Conservation (phyloP, 2,329 filamentous ascomycete species). For the Lojkania enalia region DNA sequence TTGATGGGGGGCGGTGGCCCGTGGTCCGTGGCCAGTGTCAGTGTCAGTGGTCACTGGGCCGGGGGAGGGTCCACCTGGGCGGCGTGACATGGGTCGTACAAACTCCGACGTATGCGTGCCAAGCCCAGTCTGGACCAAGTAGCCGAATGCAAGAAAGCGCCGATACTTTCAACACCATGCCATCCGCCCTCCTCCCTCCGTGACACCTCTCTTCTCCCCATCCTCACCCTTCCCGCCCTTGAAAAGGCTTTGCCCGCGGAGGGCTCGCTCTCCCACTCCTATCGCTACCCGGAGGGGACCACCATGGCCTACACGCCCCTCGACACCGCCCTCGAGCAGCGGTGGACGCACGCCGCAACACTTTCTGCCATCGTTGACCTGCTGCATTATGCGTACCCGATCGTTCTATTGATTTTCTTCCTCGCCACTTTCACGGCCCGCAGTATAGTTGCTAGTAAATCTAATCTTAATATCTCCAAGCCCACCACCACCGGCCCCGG, state of each 20-base stretch:
- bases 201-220: conserved; percentile 4
- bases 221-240: conserved; percentile 7
- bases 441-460: conserved; percentile 59
- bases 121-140: too few relatives aligned
- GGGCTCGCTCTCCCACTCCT: conserved; percentile 4
- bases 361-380: conserved; percentile 31
- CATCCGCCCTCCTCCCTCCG: conserved; percentile 6
- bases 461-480: conserved; percentile 50
- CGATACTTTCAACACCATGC: conserved; percentile 7
- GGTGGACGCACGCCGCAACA: conserved; percentile 24
- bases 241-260: conserved; percentile 1
- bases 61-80: too few relatives aligned
- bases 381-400: conserved; percentile 63
- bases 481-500: conserved; percentile 72
- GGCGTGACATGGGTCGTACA: too few relatives aligned
- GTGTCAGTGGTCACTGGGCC: too few relatives aligned
- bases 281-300: background rate
- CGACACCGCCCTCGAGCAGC: conserved; percentile 17
- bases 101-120: too few relatives aligned
- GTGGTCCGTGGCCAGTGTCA: too few relatives aligned
- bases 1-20: too few relatives aligned
- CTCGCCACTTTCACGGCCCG: conserved; percentile 63
- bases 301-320: conserved; percentile 22
- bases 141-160: too few relatives aligned
- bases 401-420: conserved; percentile 67